These are phyloP conservation scores for Sequoia sempervirens DNA, from an alignment of 75 land plant genomes.

Conservation along the genomic window DNA sequence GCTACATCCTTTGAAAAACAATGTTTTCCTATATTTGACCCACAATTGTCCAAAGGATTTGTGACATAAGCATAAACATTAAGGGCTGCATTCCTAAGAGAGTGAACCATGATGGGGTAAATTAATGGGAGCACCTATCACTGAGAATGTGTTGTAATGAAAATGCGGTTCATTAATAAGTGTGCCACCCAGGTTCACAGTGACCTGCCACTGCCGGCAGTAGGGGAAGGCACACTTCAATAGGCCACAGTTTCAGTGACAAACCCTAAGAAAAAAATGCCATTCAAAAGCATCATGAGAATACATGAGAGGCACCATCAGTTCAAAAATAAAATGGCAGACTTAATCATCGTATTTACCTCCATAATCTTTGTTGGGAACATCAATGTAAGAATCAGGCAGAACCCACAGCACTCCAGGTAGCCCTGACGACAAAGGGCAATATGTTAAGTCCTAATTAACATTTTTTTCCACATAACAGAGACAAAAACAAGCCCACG, in stretches of 20 bases:
- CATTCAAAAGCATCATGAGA: neutral
- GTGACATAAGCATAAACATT: too few relatives aligned
- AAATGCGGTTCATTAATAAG: neutral
- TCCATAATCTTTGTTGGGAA: conserved; percentile 80
- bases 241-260: neutral
- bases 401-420: conserved; percentile 84
- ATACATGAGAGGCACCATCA: neutral
- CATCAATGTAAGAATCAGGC: conserved; percentile 81
- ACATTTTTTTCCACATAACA: neutral
- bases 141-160: neutral
- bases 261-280: neutral
- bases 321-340: neutral
- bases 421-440: conserved; percentile 30
- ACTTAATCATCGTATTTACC: conserved; percentile 20
- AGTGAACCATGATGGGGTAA: neutral
- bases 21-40: neutral
- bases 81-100: neutral
- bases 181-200: neutral
- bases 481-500: neutral
- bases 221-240: neutral
- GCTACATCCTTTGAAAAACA: neutral
- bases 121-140: neutral
- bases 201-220: neutral
- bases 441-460: neutral
- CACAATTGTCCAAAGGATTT: neutral